Evolutionary conservation across 176 grass and related monocot genomes (phyloP), one percentile per base, ranked within the genome.

Genomic region (Oryza nivara): DNA sequence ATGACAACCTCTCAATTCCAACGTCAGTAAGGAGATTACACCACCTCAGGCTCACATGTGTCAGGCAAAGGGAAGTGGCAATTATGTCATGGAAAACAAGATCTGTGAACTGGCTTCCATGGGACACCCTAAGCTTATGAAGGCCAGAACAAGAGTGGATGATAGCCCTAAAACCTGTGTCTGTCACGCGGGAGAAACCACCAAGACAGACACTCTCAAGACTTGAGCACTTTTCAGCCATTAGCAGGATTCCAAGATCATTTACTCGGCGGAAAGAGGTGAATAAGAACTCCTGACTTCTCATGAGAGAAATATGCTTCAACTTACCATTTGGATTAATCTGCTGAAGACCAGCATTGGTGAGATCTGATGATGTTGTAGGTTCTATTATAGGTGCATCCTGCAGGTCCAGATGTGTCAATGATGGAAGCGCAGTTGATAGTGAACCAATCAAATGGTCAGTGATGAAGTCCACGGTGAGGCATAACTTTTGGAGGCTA

Each of bases 21-120:
- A 82, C 75, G 87, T 99, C 82, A 65, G 91, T 96, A 75, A 99
- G 71, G 10, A 94, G 91, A 89, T 90, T 92, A 73, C 96, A 99
- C 89, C 93, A 88, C 76, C 93, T 93, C 48, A 99, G 79, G 80
- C 93, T 96, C 65, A 96, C 96, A 89, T 99, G 96, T 68, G 93
- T 99, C 65, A 99, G 72, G 81, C 91, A 99, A 63, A 99, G 89
- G 49, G 96, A 99, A 81, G 96, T 99, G 68, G 93, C 93, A 82
- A 89, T 80, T 67, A 99, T 99, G 82, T 99, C 96, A 88, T 99
- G 93, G 89, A 99, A 99, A 40, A 99, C 93, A 80, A 99, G 85
- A 92, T 99, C 93, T 72, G 96, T 98, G 48, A 99, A 84, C 58
- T 93, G 87, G 44, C 86, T 96, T 85, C 89, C 89, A 65, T 99